Conservation (phyloP, 495 filamentous ascomycete species). For the Penicillium cinerascens region DNA sequence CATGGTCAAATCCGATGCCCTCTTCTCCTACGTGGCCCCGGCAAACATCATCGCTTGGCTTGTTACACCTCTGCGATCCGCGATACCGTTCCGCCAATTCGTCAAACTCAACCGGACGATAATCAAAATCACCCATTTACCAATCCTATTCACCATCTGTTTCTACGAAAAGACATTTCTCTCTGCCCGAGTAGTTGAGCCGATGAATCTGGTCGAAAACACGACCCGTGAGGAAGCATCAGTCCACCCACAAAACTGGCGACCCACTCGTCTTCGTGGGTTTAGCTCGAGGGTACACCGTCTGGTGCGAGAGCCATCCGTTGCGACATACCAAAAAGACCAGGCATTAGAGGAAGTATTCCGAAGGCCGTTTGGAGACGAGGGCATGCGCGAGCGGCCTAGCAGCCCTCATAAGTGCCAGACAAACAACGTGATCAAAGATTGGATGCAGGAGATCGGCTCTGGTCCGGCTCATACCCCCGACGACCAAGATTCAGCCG, state of each 20-base stretch:
- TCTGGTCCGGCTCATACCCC: slow-evolving; percentile 63
- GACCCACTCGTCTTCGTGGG: slow-evolving; percentile 53
- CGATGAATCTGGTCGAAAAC: slow-evolving; percentile 64
- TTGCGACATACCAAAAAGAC: slow-evolving; percentile 83
- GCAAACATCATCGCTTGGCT: slow-evolving; percentile 87
- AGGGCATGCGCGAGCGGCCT: slow-evolving; percentile 42
- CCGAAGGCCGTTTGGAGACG: slow-evolving; percentile 53
- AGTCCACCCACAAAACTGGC: slow-evolving; percentile 25
- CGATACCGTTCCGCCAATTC: slow-evolving; percentile 73
- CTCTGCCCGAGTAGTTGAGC: slow-evolving; percentile 64
- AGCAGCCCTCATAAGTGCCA: slow-evolving; percentile 58
- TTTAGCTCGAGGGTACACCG: slow-evolving; percentile 63
- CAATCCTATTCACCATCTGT: slow-evolving; percentile 79
- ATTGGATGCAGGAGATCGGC: slow-evolving; percentile 79
- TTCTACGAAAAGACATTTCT: slow-evolving; percentile 79
- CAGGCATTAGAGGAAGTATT: slow-evolving; percentile 92
- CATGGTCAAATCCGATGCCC: slow-evolving; percentile 90
- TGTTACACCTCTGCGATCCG: slow-evolving; percentile 71
- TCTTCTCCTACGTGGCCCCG: slow-evolving; percentile 89
- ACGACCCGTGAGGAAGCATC: slow-evolving; percentile 32
- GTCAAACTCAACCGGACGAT: slow-evolving; percentile 77
- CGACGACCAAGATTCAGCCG: slow-evolving; percentile 58
- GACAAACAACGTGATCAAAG: slow-evolving; percentile 69
- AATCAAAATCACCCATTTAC: slow-evolving; percentile 88
- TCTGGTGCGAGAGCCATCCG: slow-evolving; percentile 73